Evolutionary conservation across 164 flowering plant genomes (phyloP), one percentile per base, ranked within the genome.

Genomic region (Hamamelis virginiana): DNA sequence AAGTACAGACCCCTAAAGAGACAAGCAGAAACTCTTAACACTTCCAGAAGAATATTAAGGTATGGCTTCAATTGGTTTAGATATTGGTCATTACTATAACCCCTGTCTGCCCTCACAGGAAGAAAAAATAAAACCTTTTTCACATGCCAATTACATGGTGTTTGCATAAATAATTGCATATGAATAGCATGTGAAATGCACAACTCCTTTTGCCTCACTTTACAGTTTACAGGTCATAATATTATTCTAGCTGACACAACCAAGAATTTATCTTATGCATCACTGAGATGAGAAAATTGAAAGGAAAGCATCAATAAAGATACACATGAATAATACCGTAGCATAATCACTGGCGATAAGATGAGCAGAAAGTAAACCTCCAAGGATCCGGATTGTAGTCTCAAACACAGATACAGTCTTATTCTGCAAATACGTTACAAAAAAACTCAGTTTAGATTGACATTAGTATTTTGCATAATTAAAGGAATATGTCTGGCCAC

Each of bases 341-440:
- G 92, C 86, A 83, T 84, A 82, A 80, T 95, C 98, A 79, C 92
- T 91, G 52, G 99, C 99, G 78, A 95, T 87, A 67, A 92, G 93
- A 85, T 95, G 99, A 61, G 96, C 97, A 61, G 99, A 92, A 53
- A 95, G 90, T 76, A 95, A 81, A 65, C 99, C 97, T 71, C 99
- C 99, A 75, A 95, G 93, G 62, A 95, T 73, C 18, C 99, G 84
- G 70, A 95, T 95, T 15, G 92, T 89, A 3, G 98, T 95, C 84
- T 95, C 99, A 77, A 95, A 95, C 22, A 95, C 84, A 41, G 99
- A 95, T 16, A 95, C 96, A 11, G 98, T 95, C 78, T 95, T 95
- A 76, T 95, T 92, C 99, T 95, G 92, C 83, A 88, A 66, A 41
- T 52, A 18, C 19, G 57, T 12, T 18, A 69, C 15, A 18, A 46